Evolutionary conservation across 805 yeast genomes (phyloP).

Genomic region (Sugiyamaella boreocaroliniensis): DNA sequence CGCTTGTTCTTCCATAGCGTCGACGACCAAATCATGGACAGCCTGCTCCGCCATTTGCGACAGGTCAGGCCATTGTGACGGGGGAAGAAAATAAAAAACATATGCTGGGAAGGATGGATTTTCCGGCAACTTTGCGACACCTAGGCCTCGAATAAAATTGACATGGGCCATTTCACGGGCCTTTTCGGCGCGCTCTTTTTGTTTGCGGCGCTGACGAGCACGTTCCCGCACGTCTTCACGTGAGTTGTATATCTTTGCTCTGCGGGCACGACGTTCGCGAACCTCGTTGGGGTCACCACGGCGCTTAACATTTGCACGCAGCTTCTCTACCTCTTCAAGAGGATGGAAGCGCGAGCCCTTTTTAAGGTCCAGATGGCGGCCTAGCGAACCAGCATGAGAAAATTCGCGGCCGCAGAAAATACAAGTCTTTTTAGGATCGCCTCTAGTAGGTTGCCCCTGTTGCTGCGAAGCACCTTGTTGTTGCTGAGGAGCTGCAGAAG

Average conservation of each 20-base stretch:
- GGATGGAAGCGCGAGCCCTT: slow-evolving; percentile 52
- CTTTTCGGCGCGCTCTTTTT: slow-evolving; percentile 38
- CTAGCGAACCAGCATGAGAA: slow-evolving; percentile 52
- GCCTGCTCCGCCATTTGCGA: neutral
- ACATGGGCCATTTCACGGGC: slow-evolving; percentile 34
- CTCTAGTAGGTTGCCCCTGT: neutral
- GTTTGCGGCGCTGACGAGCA: slow-evolving; percentile 39
- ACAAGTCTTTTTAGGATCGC: slow-evolving; percentile 34
- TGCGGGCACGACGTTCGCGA: slow-evolving; percentile 34
- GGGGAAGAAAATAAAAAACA: neutral
- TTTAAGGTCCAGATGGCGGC: slow-evolving; percentile 51
- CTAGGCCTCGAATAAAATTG: slow-evolving; percentile 30
- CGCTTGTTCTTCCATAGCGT: neutral
- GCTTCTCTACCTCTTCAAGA: slow-evolving; percentile 37
- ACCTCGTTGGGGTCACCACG: slow-evolving; percentile 43
- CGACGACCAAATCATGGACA: neutral
- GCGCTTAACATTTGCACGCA: slow-evolving; percentile 46
- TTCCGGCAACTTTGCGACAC: neutral
- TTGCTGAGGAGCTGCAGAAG: no score
- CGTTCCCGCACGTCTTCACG: slow-evolving; percentile 44
- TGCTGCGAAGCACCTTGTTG: no score
- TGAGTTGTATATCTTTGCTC: slow-evolving; percentile 41
- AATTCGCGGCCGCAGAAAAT: slow-evolving; percentile 48
- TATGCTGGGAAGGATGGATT: neutral
- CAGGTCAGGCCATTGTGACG: neutral